phyloP scores from a whole-genome alignment of 129 eudicot genomes.

The Flaveria sonorensis region DNA sequence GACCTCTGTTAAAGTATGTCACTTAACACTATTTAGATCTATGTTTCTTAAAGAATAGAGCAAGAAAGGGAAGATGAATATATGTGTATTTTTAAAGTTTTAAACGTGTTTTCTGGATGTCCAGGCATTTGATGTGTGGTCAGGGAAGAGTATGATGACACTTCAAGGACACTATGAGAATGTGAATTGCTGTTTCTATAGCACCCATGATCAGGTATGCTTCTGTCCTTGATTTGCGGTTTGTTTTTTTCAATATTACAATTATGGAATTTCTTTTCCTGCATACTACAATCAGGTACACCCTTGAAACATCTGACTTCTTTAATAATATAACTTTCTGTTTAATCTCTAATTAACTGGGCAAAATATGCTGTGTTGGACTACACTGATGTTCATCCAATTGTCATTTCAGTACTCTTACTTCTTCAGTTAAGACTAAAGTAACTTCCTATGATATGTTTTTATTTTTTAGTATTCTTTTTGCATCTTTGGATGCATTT shows the following conservation, averaged over 20 bases:
- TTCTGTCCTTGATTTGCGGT: constrained; percentile 5
- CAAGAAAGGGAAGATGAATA: not conserved
- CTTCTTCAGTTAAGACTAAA: no score
- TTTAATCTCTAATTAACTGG: not conserved
- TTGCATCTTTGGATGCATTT: not conserved
- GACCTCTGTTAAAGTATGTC: constrained; percentile 64
- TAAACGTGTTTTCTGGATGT: constrained; percentile 15
- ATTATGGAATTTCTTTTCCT: not conserved
- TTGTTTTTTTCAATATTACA: not conserved
- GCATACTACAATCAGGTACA: no score
- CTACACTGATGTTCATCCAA: not conserved
- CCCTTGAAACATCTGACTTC: not conserved
- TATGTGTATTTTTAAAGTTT: not conserved
- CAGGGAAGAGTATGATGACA: constrained; percentile 64
- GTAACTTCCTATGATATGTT: not conserved
- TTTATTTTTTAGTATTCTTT: no score
- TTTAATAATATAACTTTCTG: not conserved
- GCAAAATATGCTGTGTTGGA: not conserved
- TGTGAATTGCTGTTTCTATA: constrained; percentile 87
- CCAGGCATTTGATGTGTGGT: constrained; percentile 90
- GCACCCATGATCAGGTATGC: constrained; percentile 81
- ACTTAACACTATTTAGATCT: constrained; percentile 5
- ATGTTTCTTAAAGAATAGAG: constrained; percentile 15
- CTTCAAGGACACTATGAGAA: constrained; percentile 88
- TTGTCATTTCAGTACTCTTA: not conserved